Percentiles rank a stretch among this genome's conserved stretches.
phyloP scores from a whole-genome alignment of 2,329 filamentous ascomycete genomes.

The Leptodontidium sp. region DNA sequence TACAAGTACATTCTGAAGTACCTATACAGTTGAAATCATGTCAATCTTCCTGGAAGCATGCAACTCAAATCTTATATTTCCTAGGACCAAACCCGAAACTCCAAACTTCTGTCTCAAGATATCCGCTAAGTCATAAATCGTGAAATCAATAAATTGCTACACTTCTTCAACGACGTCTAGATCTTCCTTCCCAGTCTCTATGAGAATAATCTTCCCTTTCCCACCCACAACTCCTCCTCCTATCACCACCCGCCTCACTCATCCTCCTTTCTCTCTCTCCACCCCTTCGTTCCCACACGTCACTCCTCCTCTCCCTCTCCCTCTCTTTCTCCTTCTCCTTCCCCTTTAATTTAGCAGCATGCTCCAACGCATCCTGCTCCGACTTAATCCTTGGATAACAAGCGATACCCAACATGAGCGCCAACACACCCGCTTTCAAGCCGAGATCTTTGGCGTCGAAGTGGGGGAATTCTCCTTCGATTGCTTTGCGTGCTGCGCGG shows the following conservation, averaged over 20 bases:
- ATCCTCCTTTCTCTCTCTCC: conserved; percentile 5
- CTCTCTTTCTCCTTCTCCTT: conserved; percentile 13
- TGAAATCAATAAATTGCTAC: neutral
- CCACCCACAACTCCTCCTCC: conserved; percentile 13
- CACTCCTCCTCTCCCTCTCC: conserved; percentile 3
- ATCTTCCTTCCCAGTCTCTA: neutral
- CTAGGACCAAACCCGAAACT: neutral
- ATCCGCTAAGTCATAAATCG: neutral
- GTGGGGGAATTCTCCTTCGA: conserved; percentile 50
- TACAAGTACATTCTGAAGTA: neutral
- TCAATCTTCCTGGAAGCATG: too few species aligned
- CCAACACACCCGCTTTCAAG: conserved; percentile 31
- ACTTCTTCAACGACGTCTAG: conserved; percentile 6
- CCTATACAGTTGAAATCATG: neutral
- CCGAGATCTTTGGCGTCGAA: conserved; percentile 44
- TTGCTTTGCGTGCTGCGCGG: conserved; percentile 49
- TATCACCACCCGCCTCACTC: conserved; percentile 11
- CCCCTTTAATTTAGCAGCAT: conserved; percentile 13
- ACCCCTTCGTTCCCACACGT: conserved; percentile 8
- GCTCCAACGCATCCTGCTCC: conserved; percentile 23
- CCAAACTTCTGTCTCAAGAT: neutral
- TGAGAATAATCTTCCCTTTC: neutral
- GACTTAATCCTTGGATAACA: conserved; percentile 30
- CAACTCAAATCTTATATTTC: neutral
- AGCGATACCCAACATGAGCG: conserved; percentile 24